Percentiles rank a stretch among this genome's conserved stretches.
These are phyloP conservation scores for Croton laevigatus DNA, from an alignment of 441 rosid species.

Conservation along the genomic window DNA sequence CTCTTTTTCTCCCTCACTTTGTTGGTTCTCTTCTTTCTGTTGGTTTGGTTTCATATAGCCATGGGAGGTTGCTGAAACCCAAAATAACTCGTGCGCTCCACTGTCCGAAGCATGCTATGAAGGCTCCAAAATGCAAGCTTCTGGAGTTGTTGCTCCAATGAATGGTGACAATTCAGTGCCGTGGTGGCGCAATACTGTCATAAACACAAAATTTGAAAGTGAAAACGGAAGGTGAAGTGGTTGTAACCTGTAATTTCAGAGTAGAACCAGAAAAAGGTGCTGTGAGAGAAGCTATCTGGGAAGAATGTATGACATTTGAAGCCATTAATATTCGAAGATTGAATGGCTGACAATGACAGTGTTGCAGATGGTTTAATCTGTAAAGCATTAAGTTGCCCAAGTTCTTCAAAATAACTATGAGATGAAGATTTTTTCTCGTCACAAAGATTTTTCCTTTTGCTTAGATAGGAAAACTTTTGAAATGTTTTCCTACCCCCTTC, in stretches of 20 bases:
- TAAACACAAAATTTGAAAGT: background rate
- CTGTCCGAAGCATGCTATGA: background rate
- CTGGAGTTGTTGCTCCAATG: background rate
- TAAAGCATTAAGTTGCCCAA: background rate
- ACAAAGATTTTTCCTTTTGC: too few species aligned
- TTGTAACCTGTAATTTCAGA: background rate
- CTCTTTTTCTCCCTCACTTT: background rate
- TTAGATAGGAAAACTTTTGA: too few species aligned
- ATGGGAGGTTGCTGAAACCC: background rate
- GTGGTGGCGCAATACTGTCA: background rate
- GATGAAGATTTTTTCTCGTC: too few species aligned
- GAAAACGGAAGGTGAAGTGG: background rate
- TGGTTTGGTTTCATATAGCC: background rate
- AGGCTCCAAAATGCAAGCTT: background rate
- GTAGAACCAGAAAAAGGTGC: background rate
- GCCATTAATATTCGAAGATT: background rate
- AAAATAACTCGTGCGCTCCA: background rate
- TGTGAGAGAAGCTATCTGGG: background rate
- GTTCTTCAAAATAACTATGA: background rate
- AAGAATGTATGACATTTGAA: background rate
- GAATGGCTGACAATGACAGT: background rate
- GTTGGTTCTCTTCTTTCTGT: slow-evolving; percentile 4
- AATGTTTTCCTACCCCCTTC: too few species aligned
- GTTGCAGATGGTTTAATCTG: background rate
- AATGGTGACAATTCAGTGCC: background rate